Conservation (phyloP, 805 yeast genomes). For the Huiozyma naganishii region DNA sequence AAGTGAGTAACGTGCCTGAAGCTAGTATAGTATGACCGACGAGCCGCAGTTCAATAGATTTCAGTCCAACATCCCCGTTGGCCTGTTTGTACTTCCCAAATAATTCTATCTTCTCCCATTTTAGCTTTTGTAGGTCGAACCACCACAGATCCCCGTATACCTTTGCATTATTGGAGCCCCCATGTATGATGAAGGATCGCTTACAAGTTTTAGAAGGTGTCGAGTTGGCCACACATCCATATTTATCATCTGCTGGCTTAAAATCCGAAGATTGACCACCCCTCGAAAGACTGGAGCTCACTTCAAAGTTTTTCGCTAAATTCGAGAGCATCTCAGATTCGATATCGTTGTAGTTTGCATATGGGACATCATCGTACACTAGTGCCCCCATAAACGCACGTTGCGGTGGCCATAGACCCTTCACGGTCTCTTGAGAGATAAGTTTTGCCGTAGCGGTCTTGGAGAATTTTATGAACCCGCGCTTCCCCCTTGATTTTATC, state of each 20-base stretch:
- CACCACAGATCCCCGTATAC: conserved; percentile 42
- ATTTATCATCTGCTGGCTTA: not conserved
- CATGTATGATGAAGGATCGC: conserved; percentile 24
- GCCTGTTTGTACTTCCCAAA: conserved; percentile 5
- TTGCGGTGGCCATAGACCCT: conserved; percentile 20
- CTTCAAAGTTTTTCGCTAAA: conserved; percentile 4
- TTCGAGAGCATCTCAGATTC: conserved; percentile 5
- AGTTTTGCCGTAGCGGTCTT: conserved; percentile 28
- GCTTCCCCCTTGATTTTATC: conserved; percentile 27
- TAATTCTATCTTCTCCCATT: conserved; percentile 28
- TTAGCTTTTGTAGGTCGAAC: conserved; percentile 34
- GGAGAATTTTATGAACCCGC: conserved; percentile 27
- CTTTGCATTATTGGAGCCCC: conserved; percentile 28
- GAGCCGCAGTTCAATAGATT: conserved; percentile 10
- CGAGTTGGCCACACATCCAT: not conserved
- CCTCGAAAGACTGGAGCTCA: not conserved
- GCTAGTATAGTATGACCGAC: conserved; percentile 22
- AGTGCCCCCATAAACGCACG: conserved; percentile 30
- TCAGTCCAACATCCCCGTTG: conserved; percentile 5
- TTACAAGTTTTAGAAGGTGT: not conserved
- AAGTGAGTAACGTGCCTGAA: conserved; percentile 15
- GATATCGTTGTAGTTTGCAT: conserved; percentile 1
- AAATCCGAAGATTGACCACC: not conserved
- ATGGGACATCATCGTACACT: conserved; percentile 4
- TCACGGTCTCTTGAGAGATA: conserved; percentile 9